These are phyloP conservation scores for Collariella sp. DNA, from an alignment of 495 filamentous ascomycete genomes.

Conservation along the genomic window DNA sequence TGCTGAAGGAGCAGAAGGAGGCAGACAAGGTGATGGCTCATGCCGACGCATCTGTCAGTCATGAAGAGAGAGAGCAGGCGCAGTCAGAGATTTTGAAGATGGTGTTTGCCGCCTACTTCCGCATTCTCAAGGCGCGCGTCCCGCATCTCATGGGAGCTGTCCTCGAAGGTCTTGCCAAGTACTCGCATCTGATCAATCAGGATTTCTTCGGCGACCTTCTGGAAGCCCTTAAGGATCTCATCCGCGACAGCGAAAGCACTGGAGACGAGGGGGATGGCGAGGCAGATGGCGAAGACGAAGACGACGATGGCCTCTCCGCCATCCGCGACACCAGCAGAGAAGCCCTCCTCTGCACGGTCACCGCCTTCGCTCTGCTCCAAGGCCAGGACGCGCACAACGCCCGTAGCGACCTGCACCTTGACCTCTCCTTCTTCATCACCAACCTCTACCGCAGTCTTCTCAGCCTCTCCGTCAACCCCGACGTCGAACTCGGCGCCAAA, in stretches of 20 bases:
- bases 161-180: constrained; percentile 73
- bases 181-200: constrained; percentile 93
- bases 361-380: constrained; percentile 84
- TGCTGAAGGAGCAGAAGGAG: constrained; percentile 70
- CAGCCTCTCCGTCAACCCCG: constrained; percentile 65
- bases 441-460: constrained; percentile 83
- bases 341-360: constrained; percentile 87
- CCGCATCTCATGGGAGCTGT: constrained; percentile 86
- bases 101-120: constrained; percentile 90
- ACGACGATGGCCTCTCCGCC: constrained; percentile 31
- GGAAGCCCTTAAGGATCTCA: constrained; percentile 86
- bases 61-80: constrained; percentile 85
- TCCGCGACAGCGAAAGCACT: constrained; percentile 53
- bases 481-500: constrained; percentile 77
- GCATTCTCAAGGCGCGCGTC: constrained; percentile 75
- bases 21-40: constrained; percentile 90
- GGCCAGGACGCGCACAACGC: constrained; percentile 76
- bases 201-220: constrained; percentile 96
- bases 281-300: constrained; percentile 16
- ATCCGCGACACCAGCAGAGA: constrained; percentile 68
- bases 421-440: constrained; percentile 88
- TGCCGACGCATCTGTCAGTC: constrained; percentile 80
- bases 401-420: constrained; percentile 59
- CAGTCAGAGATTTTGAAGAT: constrained; percentile 92
- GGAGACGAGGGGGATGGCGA: constrained; percentile 24